Percentiles rank a stretch among this genome's conserved stretches.
Conservation (phyloP, 495 filamentous ascomycete species). For the Hyaloscypha bicolor region DNA sequence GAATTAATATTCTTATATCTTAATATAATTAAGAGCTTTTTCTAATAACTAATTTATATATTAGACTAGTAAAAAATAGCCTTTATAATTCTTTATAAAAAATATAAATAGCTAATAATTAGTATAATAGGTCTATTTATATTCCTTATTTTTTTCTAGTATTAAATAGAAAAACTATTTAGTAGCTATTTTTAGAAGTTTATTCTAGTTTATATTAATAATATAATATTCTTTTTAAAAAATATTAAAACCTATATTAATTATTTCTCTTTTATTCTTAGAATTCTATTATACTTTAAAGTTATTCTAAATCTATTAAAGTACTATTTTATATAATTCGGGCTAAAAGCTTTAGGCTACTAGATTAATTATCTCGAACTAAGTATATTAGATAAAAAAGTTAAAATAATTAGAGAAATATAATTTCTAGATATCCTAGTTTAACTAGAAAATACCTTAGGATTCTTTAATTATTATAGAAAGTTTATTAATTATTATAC, state of each 20-base stretch:
- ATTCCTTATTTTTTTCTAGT: slow-evolving; percentile 22
- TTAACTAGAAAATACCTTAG: slow-evolving; percentile 3
- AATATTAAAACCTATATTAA: slow-evolving; percentile 8
- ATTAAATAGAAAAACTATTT: slow-evolving; percentile 22
- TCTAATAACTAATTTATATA: slow-evolving; percentile 7
- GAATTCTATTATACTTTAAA: slow-evolving; percentile 5
- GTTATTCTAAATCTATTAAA: slow-evolving; percentile 18
- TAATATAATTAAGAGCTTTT: slow-evolving; percentile 25
- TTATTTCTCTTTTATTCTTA: slow-evolving; percentile 9
- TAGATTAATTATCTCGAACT: slow-evolving; percentile 14
- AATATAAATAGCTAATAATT: slow-evolving; percentile 24
- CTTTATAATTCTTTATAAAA: slow-evolving; percentile 18
- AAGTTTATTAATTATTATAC: slow-evolving; percentile 14
- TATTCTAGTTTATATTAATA: background rate
- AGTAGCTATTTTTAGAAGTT: background rate
- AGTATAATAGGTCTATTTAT: slow-evolving; percentile 23
- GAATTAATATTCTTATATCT: slow-evolving; percentile 13
- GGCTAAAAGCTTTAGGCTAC: slow-evolving; percentile 15
- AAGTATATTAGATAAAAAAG: slow-evolving; percentile 15
- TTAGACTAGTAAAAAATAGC: slow-evolving; percentile 22
- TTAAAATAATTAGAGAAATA: background rate
- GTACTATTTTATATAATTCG: slow-evolving; percentile 21
- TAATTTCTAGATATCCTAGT: slow-evolving; percentile 3
- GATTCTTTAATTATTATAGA: slow-evolving; percentile 20
- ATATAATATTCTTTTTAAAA: slow-evolving; percentile 22